Conservation (phyloP, 2,329 filamentous ascomycete genomes). For the Diaporthe ampelina region DNA sequence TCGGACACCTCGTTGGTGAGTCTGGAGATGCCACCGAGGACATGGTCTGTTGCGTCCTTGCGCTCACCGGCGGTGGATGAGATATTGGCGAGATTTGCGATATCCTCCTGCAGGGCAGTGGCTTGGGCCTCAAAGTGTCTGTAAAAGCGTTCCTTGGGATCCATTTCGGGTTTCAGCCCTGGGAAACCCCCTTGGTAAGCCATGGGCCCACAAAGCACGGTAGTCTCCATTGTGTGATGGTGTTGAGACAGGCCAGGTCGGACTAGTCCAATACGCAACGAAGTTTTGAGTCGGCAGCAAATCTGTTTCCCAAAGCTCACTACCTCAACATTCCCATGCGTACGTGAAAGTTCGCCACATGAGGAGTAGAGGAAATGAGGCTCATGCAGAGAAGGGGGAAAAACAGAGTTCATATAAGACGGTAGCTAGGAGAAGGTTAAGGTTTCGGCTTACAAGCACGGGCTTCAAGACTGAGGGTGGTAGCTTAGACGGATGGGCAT, state of each 20-base stretch:
- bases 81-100: slow-evolving; percentile 75
- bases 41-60: slow-evolving; percentile 83
- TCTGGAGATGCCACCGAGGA: slow-evolving; percentile 82
- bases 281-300: not conserved
- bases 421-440: not conserved
- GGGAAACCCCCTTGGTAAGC: slow-evolving; percentile 43
- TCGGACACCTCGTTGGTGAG: slow-evolving; percentile 89
- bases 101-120: slow-evolving; percentile 83
- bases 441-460: slow-evolving; percentile 27
- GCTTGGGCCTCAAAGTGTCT: slow-evolving; percentile 84
- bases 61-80: slow-evolving; percentile 79
- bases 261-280: not conserved
- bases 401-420: slow-evolving; percentile 30
- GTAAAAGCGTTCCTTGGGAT: slow-evolving; percentile 85
- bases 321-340: not conserved
- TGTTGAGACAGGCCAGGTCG: not conserved
- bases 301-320: not conserved
- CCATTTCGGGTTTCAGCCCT: slow-evolving; percentile 52
- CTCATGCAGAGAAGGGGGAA: not conserved
- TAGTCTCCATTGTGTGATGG: slow-evolving; percentile 31
- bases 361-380: not conserved
- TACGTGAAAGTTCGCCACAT: not conserved
- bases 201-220: slow-evolving; percentile 33
- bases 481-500: not conserved
- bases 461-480: not conserved